Base-by-base conservation (phyloP, 345 rosid species). In the Lumnitzera racemosa region DNA sequence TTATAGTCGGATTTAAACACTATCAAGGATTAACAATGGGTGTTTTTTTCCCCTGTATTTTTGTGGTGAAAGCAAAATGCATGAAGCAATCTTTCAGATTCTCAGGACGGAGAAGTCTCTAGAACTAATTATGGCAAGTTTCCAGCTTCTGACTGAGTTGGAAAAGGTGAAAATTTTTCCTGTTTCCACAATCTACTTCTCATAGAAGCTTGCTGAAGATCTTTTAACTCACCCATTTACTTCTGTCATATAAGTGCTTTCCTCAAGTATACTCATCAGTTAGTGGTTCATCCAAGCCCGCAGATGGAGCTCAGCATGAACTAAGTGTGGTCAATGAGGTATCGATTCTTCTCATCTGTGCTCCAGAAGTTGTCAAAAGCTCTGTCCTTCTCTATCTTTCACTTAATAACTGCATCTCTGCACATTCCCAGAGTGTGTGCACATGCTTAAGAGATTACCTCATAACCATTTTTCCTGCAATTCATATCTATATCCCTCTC, bases 41-140 rank as follows among this genome's bases (percentile, higher is more conserved):
- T 20, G 20, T 53, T 25, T 49, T 23, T 15, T 46, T 23, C 1
- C 2, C 48, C 29, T 55, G 11, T 11, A 49, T 3, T 36, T 63
- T 23, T 52, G 27, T 15, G 47, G 36, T 51, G 61, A 62, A 63
- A 94, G 96, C 68, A 86, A 87, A 76, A 85, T 94, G 90, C 66
- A 69, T 17, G 86, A 78, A 69, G 89, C 90, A 2, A 77, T 90
- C 51, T 88, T 89, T 15, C 64, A 76, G 70, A 84, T 86, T 23
- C 49, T 89, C 73, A 81, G 82, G 66, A 67, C 66, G 20, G 96
- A 87, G 47, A 80, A 61, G 54, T 78, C 86, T 49, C 65, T 89
- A 64, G 96, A 92, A 57, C 70, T 89, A 58, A 70, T 87, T 13
- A 72, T 83, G 70, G 62, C 81, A 50, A 94, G 99, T 76, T 87